A percentile compares a stretch with the other conserved stretches of the same genome.
Evolutionary conservation across 2,329 filamentous ascomycete species (phyloP).

Genomic region (Xylariales sp.): DNA sequence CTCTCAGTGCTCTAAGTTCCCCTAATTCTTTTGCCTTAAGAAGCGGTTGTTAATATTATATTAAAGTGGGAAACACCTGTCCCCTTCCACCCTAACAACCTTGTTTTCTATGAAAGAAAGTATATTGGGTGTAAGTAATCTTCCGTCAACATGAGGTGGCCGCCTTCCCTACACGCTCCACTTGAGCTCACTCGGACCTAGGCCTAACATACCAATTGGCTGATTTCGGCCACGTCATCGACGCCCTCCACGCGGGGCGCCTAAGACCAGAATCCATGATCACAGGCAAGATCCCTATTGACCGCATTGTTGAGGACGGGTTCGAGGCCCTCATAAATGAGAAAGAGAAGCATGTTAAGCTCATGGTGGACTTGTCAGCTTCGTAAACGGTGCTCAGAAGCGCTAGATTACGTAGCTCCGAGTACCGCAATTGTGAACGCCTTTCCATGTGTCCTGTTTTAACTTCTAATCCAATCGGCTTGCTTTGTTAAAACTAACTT

Average conservation of each 20-base stretch:
- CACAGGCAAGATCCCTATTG: constrained; percentile 66
- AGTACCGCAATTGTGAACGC: too few species aligned
- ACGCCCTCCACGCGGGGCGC: constrained; percentile 59
- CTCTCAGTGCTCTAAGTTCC: neutral
- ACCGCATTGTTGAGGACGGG: constrained; percentile 67
- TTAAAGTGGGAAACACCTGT: constrained; percentile 65
- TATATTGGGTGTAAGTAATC: constrained; percentile 55
- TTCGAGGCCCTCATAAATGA: constrained; percentile 68
- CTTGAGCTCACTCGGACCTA: constrained; percentile 26
- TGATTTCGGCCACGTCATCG: constrained; percentile 69
- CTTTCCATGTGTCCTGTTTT: too few species aligned
- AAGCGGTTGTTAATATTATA: neutral
- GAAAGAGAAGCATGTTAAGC: constrained; percentile 72
- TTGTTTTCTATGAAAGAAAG: constrained; percentile 64
- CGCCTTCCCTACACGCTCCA: neutral
- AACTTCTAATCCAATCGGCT: too few species aligned
- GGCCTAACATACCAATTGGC: constrained; percentile 51
- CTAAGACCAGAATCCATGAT: constrained; percentile 69
- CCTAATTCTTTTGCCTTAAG: neutral
- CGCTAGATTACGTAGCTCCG: too few species aligned
- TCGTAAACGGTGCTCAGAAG: neutral
- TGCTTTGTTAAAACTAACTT: too few species aligned
- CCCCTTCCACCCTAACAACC: constrained; percentile 63
- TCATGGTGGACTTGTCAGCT: constrained; percentile 61
- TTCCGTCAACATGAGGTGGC: neutral